Conservation (phyloP, 1,139 yeast species). For the Hansenula sp. region DNA sequence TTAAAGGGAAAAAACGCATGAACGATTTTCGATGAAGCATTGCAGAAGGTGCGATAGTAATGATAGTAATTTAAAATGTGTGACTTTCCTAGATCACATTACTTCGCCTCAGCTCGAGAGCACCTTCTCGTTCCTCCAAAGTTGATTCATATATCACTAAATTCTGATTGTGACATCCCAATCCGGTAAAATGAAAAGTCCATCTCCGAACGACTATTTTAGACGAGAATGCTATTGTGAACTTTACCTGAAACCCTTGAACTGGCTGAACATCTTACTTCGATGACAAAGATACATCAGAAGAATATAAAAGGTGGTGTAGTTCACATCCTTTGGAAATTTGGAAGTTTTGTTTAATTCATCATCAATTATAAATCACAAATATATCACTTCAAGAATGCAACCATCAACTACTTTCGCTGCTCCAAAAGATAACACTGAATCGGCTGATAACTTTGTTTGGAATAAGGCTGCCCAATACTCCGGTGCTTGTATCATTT, state of each 20-base stretch:
- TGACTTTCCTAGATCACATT: too few relatives aligned
- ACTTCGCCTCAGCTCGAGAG: too few relatives aligned
- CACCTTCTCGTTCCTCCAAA: not conserved
- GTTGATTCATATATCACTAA: too few relatives aligned
- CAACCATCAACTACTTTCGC: not conserved
- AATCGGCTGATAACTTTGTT: not conserved
- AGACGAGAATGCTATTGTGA: not conserved
- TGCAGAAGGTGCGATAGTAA: too few relatives aligned
- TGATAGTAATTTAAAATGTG: too few relatives aligned
- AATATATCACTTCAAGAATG: not conserved
- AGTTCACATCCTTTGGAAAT: not conserved
- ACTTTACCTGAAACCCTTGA: not conserved
- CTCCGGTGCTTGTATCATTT: not conserved
- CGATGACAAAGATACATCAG: too few relatives aligned
- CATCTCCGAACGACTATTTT: too few relatives aligned
- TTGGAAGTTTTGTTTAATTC: not conserved
- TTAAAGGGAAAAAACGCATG: too few relatives aligned
- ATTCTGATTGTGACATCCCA: not conserved
- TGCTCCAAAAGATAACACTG: slow-evolving; percentile 1
- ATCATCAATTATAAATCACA: not conserved
- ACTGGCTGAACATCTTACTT: too few relatives aligned
- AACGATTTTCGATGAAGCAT: too few relatives aligned
- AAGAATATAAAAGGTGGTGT: not conserved
- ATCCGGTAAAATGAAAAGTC: not conserved
- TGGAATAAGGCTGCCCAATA: not conserved